Evolutionary conservation across 306 rosid genomes (phyloP).

Genomic region (Sphenostylis stenocarpa): DNA sequence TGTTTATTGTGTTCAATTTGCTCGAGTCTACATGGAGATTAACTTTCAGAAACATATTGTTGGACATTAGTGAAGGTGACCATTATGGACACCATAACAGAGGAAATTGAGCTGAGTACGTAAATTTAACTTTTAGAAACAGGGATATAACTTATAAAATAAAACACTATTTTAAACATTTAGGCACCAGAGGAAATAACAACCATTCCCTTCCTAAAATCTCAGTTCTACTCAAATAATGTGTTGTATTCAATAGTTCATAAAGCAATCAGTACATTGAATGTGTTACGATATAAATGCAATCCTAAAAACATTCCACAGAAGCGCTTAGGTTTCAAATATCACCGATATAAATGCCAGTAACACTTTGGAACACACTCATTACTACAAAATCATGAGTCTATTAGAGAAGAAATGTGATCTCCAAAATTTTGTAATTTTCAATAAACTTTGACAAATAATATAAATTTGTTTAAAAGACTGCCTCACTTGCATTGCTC

Average conservation of each 20-base stretch:
- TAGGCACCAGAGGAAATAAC: neutral
- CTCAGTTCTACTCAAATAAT: neutral
- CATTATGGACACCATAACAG: too few species aligned
- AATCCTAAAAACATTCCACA: neutral
- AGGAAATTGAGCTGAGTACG: too few species aligned
- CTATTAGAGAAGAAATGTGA: neutral
- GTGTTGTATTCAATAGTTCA: neutral
- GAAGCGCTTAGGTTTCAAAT: conserved; percentile 10
- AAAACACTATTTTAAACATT: too few species aligned
- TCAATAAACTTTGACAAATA: too few species aligned
- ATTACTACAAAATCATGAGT: neutral
- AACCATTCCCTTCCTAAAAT: neutral
- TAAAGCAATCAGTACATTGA: neutral
- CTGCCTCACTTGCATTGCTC: neutral
- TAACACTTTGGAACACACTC: too few species aligned
- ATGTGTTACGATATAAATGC: neutral
- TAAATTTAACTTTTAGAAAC: too few species aligned
- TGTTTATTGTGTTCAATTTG: too few species aligned
- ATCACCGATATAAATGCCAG: too few species aligned
- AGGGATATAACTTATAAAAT: too few species aligned
- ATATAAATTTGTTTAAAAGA: neutral
- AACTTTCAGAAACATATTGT: too few species aligned
- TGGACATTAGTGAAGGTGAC: too few species aligned
- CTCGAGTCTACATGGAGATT: too few species aligned
- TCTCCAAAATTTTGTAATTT: neutral